A percentile compares a stretch with the other conserved stretches of the same genome.
Evolutionary conservation across 2,329 filamentous ascomycete species (phyloP).

Genomic region (Beauveria pseudobassiana): DNA sequence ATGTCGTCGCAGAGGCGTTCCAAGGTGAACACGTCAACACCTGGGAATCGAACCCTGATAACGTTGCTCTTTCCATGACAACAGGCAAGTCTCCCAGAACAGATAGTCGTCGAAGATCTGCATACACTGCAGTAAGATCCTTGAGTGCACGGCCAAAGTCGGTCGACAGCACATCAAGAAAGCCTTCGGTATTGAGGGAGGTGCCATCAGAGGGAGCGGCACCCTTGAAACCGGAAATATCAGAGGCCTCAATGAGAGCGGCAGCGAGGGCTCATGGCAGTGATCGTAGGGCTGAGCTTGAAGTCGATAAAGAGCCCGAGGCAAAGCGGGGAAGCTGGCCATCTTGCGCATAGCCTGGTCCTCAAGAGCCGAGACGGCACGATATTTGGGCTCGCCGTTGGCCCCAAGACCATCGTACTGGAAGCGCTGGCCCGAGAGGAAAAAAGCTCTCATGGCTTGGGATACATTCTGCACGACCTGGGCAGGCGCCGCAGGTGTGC

Average conservation of each 20-base stretch:
- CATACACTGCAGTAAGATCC: conserved; percentile 70
- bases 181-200: conserved; percentile 71
- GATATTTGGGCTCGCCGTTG: conserved; percentile 72
- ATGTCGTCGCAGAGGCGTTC: conserved; percentile 81
- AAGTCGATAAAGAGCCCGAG: conserved; percentile 83
- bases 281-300: conserved; percentile 79
- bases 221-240: conserved; percentile 36
- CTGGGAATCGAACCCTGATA: conserved; percentile 80
- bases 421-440: conserved; percentile 81
- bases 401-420: conserved; percentile 73
- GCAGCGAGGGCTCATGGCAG: conserved; percentile 68
- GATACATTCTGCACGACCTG: conserved; percentile 96
- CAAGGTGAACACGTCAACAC: conserved; percentile 76
- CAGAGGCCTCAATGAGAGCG: conserved; percentile 38
- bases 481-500: conserved; percentile 74
- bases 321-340: conserved; percentile 43
- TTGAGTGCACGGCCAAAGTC: conserved; percentile 85
- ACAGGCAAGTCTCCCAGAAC: conserved; percentile 78
- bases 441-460: conserved; percentile 83
- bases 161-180: conserved; percentile 75
- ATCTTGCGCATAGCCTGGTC: conserved; percentile 65
- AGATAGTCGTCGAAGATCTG: conserved; percentile 72
- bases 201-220: conserved; percentile 37
- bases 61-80: conserved; percentile 57
- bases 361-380: conserved; percentile 65